Conservation (phyloP, 345 rosid genomes). For the Hibiscus tridactylites region DNA sequence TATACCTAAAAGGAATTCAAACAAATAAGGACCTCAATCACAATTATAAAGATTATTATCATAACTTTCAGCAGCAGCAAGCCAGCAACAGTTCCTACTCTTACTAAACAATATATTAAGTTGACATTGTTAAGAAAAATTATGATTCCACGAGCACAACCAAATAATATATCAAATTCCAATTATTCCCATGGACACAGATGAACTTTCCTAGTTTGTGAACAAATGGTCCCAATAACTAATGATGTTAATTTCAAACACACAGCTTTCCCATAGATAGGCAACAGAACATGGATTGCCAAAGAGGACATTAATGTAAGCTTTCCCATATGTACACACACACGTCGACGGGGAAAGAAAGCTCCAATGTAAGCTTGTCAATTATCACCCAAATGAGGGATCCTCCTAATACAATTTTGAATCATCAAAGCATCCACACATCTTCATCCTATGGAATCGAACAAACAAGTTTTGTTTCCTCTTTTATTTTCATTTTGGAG, state of each 20-base stretch:
- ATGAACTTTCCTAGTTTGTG: neutral
- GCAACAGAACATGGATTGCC: neutral
- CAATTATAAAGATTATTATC: neutral
- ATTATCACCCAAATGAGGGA: neutral
- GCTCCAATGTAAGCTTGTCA: neutral
- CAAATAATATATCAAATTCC: neutral
- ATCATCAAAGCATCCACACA: neutral
- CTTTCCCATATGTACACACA: no score
- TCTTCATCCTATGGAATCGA: neutral
- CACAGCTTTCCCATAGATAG: neutral
- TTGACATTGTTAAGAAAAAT: neutral
- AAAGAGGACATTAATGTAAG: neutral
- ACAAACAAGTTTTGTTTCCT: neutral
- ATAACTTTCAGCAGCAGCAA: slow-evolving; percentile 1
- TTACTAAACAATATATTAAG: neutral
- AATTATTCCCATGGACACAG: neutral
- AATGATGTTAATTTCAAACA: neutral
- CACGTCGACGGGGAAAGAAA: neutral
- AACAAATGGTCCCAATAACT: neutral
- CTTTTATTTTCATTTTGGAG: neutral
- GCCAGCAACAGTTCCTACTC: neutral
- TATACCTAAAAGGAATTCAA: slow-evolving; percentile 35
- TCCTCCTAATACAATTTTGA: neutral
- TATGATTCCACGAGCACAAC: neutral
- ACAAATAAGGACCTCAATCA: neutral